Percentiles rank a stretch among this genome's conserved stretches.
phyloP scores from a whole-genome alignment of 306 rosid species.

The Alnus rubra region DNA sequence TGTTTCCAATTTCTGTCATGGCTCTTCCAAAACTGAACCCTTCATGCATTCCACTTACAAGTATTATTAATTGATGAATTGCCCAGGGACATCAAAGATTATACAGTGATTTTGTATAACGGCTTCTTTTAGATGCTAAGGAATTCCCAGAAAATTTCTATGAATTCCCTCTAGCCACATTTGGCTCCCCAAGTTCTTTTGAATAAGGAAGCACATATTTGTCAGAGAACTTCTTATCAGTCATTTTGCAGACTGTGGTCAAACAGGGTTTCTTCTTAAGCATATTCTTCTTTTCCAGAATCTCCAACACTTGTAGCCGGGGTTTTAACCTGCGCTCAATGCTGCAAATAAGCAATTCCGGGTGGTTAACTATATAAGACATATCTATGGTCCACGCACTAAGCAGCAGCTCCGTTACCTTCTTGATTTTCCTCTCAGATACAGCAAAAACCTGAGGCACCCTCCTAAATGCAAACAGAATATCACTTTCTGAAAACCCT shows the following conservation, averaged over 20 bases:
- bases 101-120: background rate
- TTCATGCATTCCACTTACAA: background rate
- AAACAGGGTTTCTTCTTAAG: slow-evolving; percentile 16
- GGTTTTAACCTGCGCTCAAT: slow-evolving; percentile 36
- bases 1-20: background rate
- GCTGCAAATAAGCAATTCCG: slow-evolving; percentile 31
- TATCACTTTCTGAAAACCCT: slow-evolving; percentile 33
- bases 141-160: background rate
- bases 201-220: slow-evolving; percentile 30
- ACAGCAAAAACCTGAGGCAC: slow-evolving; percentile 28
- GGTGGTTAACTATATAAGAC: slow-evolving; percentile 20
- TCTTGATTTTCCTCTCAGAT: slow-evolving; percentile 32
- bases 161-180: background rate
- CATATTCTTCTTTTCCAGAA: slow-evolving; percentile 23
- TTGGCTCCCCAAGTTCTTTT: slow-evolving; percentile 11
- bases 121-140: too few relatives aligned
- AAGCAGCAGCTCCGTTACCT: slow-evolving; percentile 20
- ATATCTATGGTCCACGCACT: slow-evolving; percentile 24
- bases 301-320: slow-evolving; percentile 17
- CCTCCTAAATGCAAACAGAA: slow-evolving; percentile 21
- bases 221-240: slow-evolving; percentile 12
- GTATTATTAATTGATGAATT: background rate
- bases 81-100: background rate
- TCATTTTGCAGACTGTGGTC: slow-evolving; percentile 17
- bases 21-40: background rate